A percentile compares a stretch with the other conserved stretches of the same genome.
Evolutionary conservation across 805 yeast species (phyloP).

Genomic region (Monosporozyma servazzii): DNA sequence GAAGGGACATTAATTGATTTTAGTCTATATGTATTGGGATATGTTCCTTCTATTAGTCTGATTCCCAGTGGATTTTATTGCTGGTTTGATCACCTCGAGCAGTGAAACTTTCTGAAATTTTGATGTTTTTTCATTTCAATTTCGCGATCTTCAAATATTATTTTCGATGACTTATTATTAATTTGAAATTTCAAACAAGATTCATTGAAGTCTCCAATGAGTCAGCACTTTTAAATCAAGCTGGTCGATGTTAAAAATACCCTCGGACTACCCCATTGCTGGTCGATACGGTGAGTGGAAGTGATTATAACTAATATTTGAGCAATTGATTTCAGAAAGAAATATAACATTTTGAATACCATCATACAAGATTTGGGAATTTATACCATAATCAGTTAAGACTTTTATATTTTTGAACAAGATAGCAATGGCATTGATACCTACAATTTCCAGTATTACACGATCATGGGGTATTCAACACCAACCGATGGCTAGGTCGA

Average conservation of each 20-base stretch:
- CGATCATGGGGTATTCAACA: neutral
- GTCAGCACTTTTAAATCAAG: neutral
- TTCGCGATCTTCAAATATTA: neutral
- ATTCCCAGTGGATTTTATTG: neutral
- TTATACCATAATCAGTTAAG: neutral
- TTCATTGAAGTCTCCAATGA: neutral
- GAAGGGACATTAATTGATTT: constrained; percentile 47
- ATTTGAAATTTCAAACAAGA: neutral
- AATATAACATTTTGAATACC: neutral
- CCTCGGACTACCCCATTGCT: neutral
- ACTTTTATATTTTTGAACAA: neutral
- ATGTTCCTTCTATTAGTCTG: neutral
- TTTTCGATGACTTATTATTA: neutral
- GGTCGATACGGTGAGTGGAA: neutral
- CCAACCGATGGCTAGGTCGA: neutral
- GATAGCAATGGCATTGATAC: neutral
- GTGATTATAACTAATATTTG: neutral
- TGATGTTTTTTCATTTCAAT: neutral
- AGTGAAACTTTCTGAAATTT: neutral
- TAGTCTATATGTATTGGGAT: neutral
- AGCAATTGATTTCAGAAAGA: neutral
- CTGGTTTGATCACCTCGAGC: neutral
- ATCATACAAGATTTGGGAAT: neutral
- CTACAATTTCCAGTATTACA: neutral
- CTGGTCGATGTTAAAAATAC: neutral